Conservation (phyloP, 176 grass and related monocot genomes). For the Alloteropsis semialata region DNA sequence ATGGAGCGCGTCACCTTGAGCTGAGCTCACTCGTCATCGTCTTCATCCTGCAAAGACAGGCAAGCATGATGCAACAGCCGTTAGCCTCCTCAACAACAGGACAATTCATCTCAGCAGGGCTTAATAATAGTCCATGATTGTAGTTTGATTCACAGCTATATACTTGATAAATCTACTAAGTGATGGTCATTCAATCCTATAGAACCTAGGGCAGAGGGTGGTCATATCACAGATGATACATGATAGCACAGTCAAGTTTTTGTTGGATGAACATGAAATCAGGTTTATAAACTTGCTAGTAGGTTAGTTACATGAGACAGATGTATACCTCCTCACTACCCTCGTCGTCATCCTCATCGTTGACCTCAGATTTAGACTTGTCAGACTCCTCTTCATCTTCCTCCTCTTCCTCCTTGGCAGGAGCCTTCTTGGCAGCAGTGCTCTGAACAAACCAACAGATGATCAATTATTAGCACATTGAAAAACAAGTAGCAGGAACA, state of each 20-base stretch:
- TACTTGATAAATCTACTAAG: neutral
- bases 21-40: conserved; percentile 48
- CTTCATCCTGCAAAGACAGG: conserved; percentile 36
- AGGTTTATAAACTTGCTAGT: too few relatives aligned
- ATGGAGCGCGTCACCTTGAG: neutral
- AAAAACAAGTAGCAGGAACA: neutral
- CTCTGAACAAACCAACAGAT: conserved; percentile 8
- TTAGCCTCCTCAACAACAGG: neutral
- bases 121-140: neutral
- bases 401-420: conserved; percentile 57
- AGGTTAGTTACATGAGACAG: neutral
- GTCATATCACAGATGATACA: neutral
- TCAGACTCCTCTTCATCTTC: conserved; percentile 91
- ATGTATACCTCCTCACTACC: conserved; percentile 72
- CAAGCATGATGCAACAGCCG: neutral
- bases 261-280: neutral
- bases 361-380: conserved; percentile 92
- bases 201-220: neutral
- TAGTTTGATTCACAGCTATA: neutral
- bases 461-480: neutral
- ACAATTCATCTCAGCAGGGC: neutral
- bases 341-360: conserved; percentile 83
- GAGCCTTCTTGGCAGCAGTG: conserved; percentile 35
- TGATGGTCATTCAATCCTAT: neutral
- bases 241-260: neutral